phyloP scores from a whole-genome alignment of 2,329 filamentous ascomycete genomes.

The Paracoccidioides lutzii region DNA sequence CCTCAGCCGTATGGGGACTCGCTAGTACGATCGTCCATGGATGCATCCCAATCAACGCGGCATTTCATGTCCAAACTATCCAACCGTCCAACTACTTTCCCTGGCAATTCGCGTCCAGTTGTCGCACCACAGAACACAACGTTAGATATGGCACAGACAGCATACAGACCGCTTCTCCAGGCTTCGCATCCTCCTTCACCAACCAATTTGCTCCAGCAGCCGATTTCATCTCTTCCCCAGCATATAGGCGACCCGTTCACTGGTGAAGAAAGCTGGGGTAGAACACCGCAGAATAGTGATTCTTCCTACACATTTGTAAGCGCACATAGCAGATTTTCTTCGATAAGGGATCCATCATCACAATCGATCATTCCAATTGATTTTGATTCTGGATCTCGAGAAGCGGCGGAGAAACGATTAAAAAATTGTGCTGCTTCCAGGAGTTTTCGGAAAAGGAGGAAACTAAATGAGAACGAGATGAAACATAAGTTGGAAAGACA shows the following conservation, averaged over 20 bases:
- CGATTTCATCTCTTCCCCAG: slow-evolving; percentile 3
- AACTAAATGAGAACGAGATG: slow-evolving; percentile 26
- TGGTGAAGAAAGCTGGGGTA: neutral
- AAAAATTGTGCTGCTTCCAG: slow-evolving; percentile 32
- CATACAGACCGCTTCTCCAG: slow-evolving; percentile 9
- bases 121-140: slow-evolving; percentile 6
- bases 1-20: slow-evolving; percentile 16
- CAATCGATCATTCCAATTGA: slow-evolving; percentile 29
- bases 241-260: neutral
- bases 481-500: slow-evolving; percentile 25
- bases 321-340: neutral
- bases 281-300: neutral
- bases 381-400: slow-evolving; percentile 29
- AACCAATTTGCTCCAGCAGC: slow-evolving; percentile 8
- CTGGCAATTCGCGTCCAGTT: slow-evolving; percentile 1
- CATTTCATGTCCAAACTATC: slow-evolving; percentile 5
- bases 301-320: neutral
- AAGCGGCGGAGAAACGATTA: slow-evolving; percentile 30
- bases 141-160: slow-evolving; percentile 8
- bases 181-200: slow-evolving; percentile 5
- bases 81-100: neutral
- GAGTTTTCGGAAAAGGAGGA: slow-evolving; percentile 30
- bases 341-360: neutral
- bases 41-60: neutral
- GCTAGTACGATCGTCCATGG: neutral